A percentile compares a stretch with the other conserved stretches of the same genome.
Conservation (phyloP, 495 filamentous ascomycete species). For the Daldinia vernicosa region DNA sequence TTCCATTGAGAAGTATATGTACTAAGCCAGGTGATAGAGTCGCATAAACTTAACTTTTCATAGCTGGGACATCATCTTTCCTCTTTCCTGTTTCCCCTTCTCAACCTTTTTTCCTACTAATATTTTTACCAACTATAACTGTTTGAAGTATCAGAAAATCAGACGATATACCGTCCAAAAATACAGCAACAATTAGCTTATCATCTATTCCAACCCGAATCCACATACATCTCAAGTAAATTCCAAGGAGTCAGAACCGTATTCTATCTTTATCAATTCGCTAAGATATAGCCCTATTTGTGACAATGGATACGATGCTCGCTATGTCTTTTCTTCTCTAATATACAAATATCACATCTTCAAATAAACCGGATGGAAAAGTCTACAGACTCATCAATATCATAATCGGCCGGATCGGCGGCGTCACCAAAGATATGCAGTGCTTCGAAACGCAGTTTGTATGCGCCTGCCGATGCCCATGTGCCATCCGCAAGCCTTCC, state of each 20-base stretch:
- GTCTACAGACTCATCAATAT: slow-evolving; percentile 47
- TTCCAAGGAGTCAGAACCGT: not conserved
- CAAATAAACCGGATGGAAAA: slow-evolving; percentile 51
- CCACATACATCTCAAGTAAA: not conserved
- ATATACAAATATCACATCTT: slow-evolving; percentile 7
- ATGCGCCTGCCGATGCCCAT: slow-evolving; percentile 54
- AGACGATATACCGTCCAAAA: no score
- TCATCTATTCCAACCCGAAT: not conserved
- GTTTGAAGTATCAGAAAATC: no score
- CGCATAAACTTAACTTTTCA: no score
- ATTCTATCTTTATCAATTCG: not conserved
- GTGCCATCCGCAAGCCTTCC: slow-evolving; percentile 54
- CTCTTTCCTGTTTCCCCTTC: not conserved
- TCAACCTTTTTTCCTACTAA: not conserved
- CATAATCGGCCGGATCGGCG: slow-evolving; percentile 47
- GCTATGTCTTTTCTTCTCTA: not conserved
- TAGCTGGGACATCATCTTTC: not conserved
- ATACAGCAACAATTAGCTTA: no score
- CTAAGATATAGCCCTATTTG: not conserved
- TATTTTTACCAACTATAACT: no score
- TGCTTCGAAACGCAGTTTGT: slow-evolving; percentile 56
- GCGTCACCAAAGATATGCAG: slow-evolving; percentile 56
- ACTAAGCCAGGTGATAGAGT: not conserved
- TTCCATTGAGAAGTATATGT: slow-evolving; percentile 31
- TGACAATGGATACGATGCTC: not conserved